Evolutionary conservation across 1,284 basidiomycete genomes (phyloP), one percentile per base, ranked within the genome.

Genomic region (Ustilago tritici): DNA sequence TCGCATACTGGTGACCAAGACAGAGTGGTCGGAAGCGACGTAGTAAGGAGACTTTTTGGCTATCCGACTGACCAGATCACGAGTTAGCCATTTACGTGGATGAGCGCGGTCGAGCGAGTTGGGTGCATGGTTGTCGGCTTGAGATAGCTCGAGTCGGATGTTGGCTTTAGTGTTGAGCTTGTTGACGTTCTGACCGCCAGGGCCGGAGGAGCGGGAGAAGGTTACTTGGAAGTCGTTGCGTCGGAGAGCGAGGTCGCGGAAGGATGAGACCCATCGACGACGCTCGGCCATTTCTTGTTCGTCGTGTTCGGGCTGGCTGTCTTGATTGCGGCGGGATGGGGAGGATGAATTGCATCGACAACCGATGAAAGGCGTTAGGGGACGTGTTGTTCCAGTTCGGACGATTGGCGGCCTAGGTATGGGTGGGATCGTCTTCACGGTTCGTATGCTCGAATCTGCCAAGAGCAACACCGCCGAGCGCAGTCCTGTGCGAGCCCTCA

Each of bases 161-260:
- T 76, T 76, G 56, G 77, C 77, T 53, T 79, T 79, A 14, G 77
- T 79, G 54, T 74, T 79, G 65, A 79, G 67, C 62, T 73, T 79
- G 74, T 79, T 79, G 60, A 79, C 77, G 53, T 79, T 79, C 53
- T 79, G 77, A n/a, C 77, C 77, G 12, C 77, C 77, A 14, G 77
- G 77, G 10, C 77, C 77, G 32, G 73, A 76, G 38, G 70, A 73
- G 38, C 77, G 66, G 3, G 77, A 76, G 34, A 79, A 79, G 56
- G 62, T 65, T 41, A 76, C 68, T 2, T 70, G 57, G 55, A 58
- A 74, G 32, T 79, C 67, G 40, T 64, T 72, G 47, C 70, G 65
- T 19, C 61, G 64, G 3, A 77, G 61, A 15, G 40, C 50, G 58
- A 70, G 31, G 23, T 57, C 38, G 38, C 56, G 32, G 50, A 77